Evolutionary conservation across 2,329 filamentous ascomycete genomes (phyloP).

Genomic region (Aspergillus viridinutans): DNA sequence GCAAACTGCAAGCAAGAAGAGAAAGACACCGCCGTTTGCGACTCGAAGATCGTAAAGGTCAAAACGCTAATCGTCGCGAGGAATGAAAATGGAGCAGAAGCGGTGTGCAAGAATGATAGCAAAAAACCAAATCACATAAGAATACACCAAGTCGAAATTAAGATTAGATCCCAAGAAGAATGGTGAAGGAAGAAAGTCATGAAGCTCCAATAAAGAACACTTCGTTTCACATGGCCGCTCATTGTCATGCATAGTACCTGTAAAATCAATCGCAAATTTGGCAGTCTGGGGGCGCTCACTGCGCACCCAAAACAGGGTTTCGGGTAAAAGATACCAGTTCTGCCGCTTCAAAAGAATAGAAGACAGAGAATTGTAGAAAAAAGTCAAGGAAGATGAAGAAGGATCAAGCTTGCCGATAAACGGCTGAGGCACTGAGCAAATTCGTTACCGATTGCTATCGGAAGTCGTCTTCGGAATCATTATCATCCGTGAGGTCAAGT

Average conservation of each 20-base stretch:
- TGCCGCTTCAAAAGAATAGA: slow-evolving; percentile 2
- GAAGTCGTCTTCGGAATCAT: slow-evolving; percentile 39
- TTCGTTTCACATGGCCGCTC: slow-evolving; percentile 24
- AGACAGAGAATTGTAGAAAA: not conserved
- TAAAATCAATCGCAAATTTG: slow-evolving; percentile 10
- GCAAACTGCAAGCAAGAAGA: slow-evolving; percentile 6
- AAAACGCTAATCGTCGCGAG: slow-evolving; percentile 10
- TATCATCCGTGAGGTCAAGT: slow-evolving; percentile 39
- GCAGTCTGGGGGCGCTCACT: slow-evolving; percentile 4
- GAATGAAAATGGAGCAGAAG: slow-evolving; percentile 4
- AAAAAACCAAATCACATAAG: slow-evolving; percentile 1
- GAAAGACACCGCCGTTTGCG: not conserved
- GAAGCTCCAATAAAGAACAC: slow-evolving; percentile 18
- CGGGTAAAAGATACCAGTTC: slow-evolving; percentile 3
- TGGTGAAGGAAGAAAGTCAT: slow-evolving; percentile 14
- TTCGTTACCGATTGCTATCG: slow-evolving; percentile 19
- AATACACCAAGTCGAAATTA: slow-evolving; percentile 6
- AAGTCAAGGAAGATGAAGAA: not conserved
- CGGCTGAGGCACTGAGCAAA: not conserved
- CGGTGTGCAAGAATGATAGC: not conserved
- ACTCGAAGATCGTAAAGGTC: not conserved
- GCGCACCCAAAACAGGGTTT: slow-evolving; percentile 7
- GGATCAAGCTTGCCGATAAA: not conserved
- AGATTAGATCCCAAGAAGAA: slow-evolving; percentile 16
- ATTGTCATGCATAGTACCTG: slow-evolving; percentile 23